phyloP scores from a whole-genome alignment of 2,329 filamentous ascomycete species.

The Trichoderma pleuroti region DNA sequence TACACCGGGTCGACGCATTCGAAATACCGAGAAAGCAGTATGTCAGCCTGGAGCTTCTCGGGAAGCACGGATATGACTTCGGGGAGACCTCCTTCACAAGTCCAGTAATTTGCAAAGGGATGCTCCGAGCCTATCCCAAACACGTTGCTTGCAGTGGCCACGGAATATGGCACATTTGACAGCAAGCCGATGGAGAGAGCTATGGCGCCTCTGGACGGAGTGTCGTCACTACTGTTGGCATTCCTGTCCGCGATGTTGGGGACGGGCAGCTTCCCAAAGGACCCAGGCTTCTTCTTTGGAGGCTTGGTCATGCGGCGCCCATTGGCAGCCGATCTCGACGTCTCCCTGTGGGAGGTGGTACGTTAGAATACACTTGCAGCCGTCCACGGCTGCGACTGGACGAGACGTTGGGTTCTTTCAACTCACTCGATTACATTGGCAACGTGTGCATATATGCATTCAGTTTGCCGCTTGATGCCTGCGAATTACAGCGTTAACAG shows the following conservation, averaged over 20 bases:
- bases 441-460: constrained; percentile 71
- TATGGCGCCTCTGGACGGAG: constrained; percentile 47
- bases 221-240: constrained; percentile 43
- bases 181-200: constrained; percentile 59
- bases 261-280: constrained; percentile 39
- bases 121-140: constrained; percentile 79
- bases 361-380: constrained; percentile 7
- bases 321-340: constrained; percentile 51
- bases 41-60: constrained; percentile 71
- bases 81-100: constrained; percentile 67
- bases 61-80: constrained; percentile 75
- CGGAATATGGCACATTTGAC: constrained; percentile 69
- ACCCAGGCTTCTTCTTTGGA: constrained; percentile 50
- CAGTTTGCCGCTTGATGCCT: constrained; percentile 73
- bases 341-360: constrained; percentile 46
- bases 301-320: constrained; percentile 56
- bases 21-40: constrained; percentile 61
- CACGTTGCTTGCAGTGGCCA: constrained; percentile 68
- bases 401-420: background rate
- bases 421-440: constrained; percentile 73
- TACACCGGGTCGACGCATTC: constrained; percentile 76
- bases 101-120: constrained; percentile 83
- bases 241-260: constrained; percentile 57
- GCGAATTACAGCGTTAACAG: constrained; percentile 27
- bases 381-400: background rate